Percentiles rank a stretch among this genome's conserved stretches.
Conservation (phyloP, 2,329 filamentous ascomycete species). For the Colletotrichum phormii region DNA sequence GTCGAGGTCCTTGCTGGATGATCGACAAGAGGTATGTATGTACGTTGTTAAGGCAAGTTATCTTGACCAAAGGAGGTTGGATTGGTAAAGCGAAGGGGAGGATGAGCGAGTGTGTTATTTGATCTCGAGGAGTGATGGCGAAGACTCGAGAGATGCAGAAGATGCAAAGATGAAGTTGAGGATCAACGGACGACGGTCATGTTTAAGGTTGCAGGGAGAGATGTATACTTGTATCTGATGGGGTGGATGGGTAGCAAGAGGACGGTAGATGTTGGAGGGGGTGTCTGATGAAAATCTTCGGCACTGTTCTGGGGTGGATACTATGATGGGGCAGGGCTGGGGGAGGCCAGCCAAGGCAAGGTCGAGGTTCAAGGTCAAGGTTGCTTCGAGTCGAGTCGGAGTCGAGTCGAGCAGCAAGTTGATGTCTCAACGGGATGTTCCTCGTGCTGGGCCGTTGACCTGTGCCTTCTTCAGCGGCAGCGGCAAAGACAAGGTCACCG, state of each 20-base stretch:
- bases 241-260: conserved; percentile 44
- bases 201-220: conserved; percentile 54
- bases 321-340: conserved; percentile 43
- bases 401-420: conserved; percentile 16
- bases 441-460: conserved; percentile 46
- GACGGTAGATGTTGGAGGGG: conserved; percentile 61
- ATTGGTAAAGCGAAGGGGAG: background rate
- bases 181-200: conserved; percentile 43
- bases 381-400: conserved; percentile 35
- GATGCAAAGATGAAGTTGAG: conserved; percentile 41
- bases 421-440: conserved; percentile 25
- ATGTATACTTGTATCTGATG: conserved; percentile 61
- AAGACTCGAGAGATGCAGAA: conserved; percentile 31
- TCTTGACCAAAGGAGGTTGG: conserved; percentile 1
- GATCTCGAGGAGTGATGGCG: conserved; percentile 20
- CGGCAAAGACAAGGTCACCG: conserved; percentile 32
- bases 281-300: conserved; percentile 60
- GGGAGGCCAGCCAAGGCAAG: conserved; percentile 43
- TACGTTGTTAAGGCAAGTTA: background rate
- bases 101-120: background rate
- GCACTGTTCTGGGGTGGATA: conserved; percentile 61
- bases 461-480: conserved; percentile 47
- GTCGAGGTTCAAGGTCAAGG: conserved; percentile 29
- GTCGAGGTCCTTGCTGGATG: conserved; percentile 17
- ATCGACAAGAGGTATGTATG: conserved; percentile 25